Conservation (phyloP, 345 rosid species). For the Boechera divaricarpa region DNA sequence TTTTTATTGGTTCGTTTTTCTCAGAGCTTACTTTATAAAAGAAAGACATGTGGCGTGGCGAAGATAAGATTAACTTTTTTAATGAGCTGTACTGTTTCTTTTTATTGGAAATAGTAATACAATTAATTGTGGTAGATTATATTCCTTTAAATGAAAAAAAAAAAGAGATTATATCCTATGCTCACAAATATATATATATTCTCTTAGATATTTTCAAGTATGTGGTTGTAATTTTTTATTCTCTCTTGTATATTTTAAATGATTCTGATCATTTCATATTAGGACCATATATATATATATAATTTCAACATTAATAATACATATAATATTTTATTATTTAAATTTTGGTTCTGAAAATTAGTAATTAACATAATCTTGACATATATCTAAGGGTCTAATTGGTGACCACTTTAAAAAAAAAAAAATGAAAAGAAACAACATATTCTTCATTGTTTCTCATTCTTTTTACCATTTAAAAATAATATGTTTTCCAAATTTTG, state of each 20-base stretch:
- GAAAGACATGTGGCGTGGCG: background rate
- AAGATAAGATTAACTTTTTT: conserved; percentile 31
- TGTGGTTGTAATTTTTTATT: background rate
- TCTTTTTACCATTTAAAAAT: too few relatives aligned
- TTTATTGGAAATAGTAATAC: background rate
- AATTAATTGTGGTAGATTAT: background rate
- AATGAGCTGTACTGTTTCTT: background rate
- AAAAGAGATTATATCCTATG: too few relatives aligned
- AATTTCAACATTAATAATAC: too few relatives aligned
- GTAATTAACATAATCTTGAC: too few relatives aligned
- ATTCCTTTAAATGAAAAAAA: background rate
- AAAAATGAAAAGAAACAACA: too few relatives aligned
- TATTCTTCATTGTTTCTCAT: too few relatives aligned
- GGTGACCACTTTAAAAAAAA: too few relatives aligned
- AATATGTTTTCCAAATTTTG: too few relatives aligned
- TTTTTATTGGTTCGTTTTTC: background rate
- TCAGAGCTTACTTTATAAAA: background rate
- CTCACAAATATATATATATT: background rate
- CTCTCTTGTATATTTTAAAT: background rate
- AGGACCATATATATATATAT: too few relatives aligned
- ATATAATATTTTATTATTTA: too few relatives aligned
- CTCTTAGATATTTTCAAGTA: conserved; percentile 2
- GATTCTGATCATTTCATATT: background rate
- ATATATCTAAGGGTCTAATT: too few relatives aligned
- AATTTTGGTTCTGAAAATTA: too few relatives aligned